phyloP scores from a whole-genome alignment of 2,329 filamentous ascomycete species.

The Trichophyton mentagrophytes region DNA sequence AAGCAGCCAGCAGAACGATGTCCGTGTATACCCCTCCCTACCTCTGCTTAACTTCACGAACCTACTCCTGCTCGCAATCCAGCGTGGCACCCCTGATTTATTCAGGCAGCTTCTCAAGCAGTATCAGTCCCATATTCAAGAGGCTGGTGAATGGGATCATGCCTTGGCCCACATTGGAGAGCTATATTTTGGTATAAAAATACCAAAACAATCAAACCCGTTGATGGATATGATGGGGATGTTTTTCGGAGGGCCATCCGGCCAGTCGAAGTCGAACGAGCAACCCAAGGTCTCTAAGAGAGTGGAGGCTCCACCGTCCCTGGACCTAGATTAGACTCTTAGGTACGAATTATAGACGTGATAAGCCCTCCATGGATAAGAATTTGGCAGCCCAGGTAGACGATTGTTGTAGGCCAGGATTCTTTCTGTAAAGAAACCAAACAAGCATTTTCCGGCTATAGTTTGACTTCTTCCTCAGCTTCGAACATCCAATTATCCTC shows the following conservation, averaged over 20 bases:
- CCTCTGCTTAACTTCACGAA: slow-evolving; percentile 93
- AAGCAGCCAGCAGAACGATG: slow-evolving; percentile 57
- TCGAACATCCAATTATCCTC: slow-evolving; percentile 92
- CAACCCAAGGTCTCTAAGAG: slow-evolving; percentile 30
- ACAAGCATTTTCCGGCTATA: slow-evolving; percentile 12
- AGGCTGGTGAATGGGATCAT: slow-evolving; percentile 66
- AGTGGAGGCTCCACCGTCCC: slow-evolving; percentile 35
- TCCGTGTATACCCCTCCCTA: slow-evolving; percentile 74
- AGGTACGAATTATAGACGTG: neutral
- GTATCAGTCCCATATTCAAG: slow-evolving; percentile 66
- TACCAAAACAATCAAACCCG: slow-evolving; percentile 80
- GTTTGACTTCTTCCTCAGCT: slow-evolving; percentile 42
- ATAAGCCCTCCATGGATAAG: neutral
- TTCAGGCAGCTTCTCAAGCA: slow-evolving; percentile 72
- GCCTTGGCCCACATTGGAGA: slow-evolving; percentile 78
- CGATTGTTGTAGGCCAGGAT: neutral
- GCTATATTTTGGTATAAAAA: slow-evolving; percentile 90
- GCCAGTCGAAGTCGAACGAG: slow-evolving; percentile 31
- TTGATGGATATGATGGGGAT: slow-evolving; percentile 97
- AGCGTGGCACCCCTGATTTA: slow-evolving; percentile 63
- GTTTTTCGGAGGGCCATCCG: slow-evolving; percentile 60
- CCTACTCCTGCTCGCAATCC: slow-evolving; percentile 68
- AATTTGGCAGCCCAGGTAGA: neutral
- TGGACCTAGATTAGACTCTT: slow-evolving; percentile 32
- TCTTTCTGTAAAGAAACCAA: neutral